Percentiles rank a stretch among this genome's conserved stretches.
Evolutionary conservation across 768 basidiomycete species (phyloP).

Genomic region (Russula abietina): DNA sequence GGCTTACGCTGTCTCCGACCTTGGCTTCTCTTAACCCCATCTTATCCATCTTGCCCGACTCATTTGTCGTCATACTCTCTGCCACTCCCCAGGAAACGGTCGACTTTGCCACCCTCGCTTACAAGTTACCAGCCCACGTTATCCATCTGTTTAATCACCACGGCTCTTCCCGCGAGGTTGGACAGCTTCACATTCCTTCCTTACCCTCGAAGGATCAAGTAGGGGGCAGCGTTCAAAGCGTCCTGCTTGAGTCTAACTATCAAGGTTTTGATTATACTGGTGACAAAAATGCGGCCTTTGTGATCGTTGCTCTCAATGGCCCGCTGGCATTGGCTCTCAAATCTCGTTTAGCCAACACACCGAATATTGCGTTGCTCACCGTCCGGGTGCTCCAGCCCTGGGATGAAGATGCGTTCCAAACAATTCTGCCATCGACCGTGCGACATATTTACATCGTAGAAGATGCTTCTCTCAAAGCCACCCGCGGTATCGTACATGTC

Average conservation of each 20-base stretch:
- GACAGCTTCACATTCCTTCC: slow-evolving; percentile 44
- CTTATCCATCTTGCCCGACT: slow-evolving; percentile 55
- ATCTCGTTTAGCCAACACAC: slow-evolving; percentile 38
- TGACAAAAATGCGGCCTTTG: slow-evolving; percentile 52
- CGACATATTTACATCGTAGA: slow-evolving; percentile 66
- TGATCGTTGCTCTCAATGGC: slow-evolving; percentile 70
- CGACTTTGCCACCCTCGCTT: slow-evolving; percentile 72
- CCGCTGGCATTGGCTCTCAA: slow-evolving; percentile 64
- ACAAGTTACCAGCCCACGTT: slow-evolving; percentile 64
- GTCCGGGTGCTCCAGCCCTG: slow-evolving; percentile 84
- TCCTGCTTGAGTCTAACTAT: slow-evolving; percentile 56
- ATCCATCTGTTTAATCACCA: slow-evolving; percentile 91
- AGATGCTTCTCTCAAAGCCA: slow-evolving; percentile 59
- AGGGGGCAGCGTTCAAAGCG: slow-evolving; percentile 39
- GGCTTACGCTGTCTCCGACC: slow-evolving; percentile 69
- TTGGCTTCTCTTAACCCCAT: slow-evolving; percentile 60
- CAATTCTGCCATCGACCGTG: slow-evolving; percentile 52
- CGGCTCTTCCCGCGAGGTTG: slow-evolving; percentile 68
- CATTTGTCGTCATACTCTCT: slow-evolving; percentile 70
- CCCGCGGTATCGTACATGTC: slow-evolving; percentile 62
- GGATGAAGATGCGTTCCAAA: slow-evolving; percentile 59
- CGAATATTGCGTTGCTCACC: slow-evolving; percentile 58
- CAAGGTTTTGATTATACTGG: slow-evolving; percentile 74
- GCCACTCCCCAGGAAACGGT: slow-evolving; percentile 78
- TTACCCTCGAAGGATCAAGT: slow-evolving; percentile 31